Base-by-base conservation (phyloP, 495 filamentous ascomycete genomes). In the Corynascus novoguineensis region DNA sequence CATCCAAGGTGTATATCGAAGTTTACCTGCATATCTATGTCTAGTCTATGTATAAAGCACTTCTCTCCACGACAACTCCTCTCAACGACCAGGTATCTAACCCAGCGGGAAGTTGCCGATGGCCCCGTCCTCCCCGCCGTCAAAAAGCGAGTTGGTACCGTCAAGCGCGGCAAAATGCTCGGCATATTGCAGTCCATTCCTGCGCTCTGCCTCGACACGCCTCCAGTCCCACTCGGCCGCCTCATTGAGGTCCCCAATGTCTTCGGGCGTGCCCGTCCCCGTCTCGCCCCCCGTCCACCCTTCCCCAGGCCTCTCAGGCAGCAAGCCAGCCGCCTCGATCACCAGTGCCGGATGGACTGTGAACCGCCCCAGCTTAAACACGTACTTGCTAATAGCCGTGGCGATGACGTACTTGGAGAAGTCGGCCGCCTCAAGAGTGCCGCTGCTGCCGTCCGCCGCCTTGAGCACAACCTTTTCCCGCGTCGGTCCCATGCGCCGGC, bases 341-440 rank as follows among this genome's bases (percentile, higher is more conserved):
- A 93, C 77, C 29, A 87, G 73, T 68, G 92, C 90, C 7, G 92
- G 90, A 35, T 89, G 80, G 7, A 97, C 81, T 7, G 92, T 98
- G 60, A 92, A 72, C 17, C 93, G 75, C 0, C 91, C 92, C 64
- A 88, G 82, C 75, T 97, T 97, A 64, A 90, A 86, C 2, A 95
- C 91, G 66, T 95, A 97, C 74, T 95, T 92, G 61, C 83, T 86
- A 14, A 97, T 62, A 5, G 82, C 86, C 3, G 83, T 86, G 1
- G 92, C 92, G 59, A 86, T 83, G 32, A 97, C 76, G 54, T 75
- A 73, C 58, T 74, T 71, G 29, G 68, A 63, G 22, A 74, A 73
- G 59, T 83, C 73, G 3, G 74, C 77, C n/a, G 71, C 74, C 31
- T 67, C 68, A 14, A 61, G n/a, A n/a, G n/a, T 64, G 17, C 64